Evolutionary conservation across 371 early-diverging fungal genomes (phyloP), one percentile per base, ranked within the genome.

Genomic region (Mucor racemosus): DNA sequence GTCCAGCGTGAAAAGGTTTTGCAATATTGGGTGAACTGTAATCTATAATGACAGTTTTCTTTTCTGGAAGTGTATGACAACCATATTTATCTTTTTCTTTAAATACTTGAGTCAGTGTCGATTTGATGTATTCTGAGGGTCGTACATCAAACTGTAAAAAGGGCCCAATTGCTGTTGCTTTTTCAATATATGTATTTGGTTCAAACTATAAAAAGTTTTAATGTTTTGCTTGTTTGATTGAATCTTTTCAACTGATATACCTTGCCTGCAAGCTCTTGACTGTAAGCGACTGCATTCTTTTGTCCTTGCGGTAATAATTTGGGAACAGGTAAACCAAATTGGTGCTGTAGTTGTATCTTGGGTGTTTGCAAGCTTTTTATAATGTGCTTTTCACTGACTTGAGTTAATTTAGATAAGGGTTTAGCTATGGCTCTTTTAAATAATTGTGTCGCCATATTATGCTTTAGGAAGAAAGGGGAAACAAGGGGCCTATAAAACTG

Each of bases 1-100:
- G 99, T 0, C 99, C 99, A 39, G 96, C 98, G 76, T 99, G 99
- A 87, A 99, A 99, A n/a, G 98, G 96, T 81, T 99, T 99, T 58
- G 99, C 99, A 68, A 99, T 99, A 86, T 99, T 99, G 60, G 99
- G 99, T 69, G 95, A 94, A 68, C 92, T 91, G 79, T 93, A 99
- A 69, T 99, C 99, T 60, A 99, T 88, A 26, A 99, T 78, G 21
- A 91, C 90, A 38, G 82, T 93, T 13, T 68, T 60, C 38, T 58
- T 46, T 6, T 54, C 40, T 7, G 54, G 46, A 0, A 34, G 21
- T 10, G 35, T 39, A 48, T 65, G 60, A 69, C 71, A 74, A 1
- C 83, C 80, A 60, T 83, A 83, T 41, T 44, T 26, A 0, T 71
- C 66, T 31, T 75, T 69, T 15, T 79, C 71, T 11, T 62, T 17